A percentile compares a stretch with the other conserved stretches of the same genome.
Evolutionary conservation across 306 rosid species (phyloP).

Genomic region (Prunus campanulata): DNA sequence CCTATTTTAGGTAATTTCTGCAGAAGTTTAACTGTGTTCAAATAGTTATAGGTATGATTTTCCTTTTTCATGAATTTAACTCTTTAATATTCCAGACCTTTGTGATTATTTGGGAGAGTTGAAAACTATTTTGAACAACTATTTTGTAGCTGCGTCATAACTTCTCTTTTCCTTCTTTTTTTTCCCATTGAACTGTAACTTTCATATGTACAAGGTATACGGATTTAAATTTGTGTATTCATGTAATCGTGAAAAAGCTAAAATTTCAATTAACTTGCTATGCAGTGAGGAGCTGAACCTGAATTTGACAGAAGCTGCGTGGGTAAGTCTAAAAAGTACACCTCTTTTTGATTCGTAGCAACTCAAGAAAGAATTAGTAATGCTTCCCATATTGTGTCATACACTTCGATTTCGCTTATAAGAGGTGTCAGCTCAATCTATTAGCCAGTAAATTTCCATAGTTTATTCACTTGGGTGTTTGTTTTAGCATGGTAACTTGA

Average conservation of each 20-base stretch:
- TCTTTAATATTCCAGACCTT: not conserved
- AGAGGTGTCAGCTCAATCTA: not conserved
- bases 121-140: not conserved
- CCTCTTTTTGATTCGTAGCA: slow-evolving; percentile 4
- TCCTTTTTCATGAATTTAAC: not conserved
- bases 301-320: slow-evolving; percentile 90
- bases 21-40: not conserved
- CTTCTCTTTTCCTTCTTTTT: not conserved
- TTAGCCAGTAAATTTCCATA: not conserved
- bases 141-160: not conserved
- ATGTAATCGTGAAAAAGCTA: slow-evolving; percentile 19
- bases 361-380: not conserved
- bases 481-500: not conserved
- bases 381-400: not conserved
- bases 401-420: not conserved
- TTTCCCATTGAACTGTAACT: not conserved
- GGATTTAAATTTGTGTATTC: not conserved
- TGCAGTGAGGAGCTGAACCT: slow-evolving; percentile 93
- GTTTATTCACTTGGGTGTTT: not conserved
- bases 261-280: slow-evolving; percentile 23
- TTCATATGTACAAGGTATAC: not conserved
- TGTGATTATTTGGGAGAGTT: not conserved
- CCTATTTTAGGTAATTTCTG: slow-evolving; percentile 71
- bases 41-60: not conserved
- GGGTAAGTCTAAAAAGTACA: slow-evolving; percentile 53